These are phyloP conservation scores for Dovyalis caffra DNA, from an alignment of 345 rosid species.

Conservation along the genomic window DNA sequence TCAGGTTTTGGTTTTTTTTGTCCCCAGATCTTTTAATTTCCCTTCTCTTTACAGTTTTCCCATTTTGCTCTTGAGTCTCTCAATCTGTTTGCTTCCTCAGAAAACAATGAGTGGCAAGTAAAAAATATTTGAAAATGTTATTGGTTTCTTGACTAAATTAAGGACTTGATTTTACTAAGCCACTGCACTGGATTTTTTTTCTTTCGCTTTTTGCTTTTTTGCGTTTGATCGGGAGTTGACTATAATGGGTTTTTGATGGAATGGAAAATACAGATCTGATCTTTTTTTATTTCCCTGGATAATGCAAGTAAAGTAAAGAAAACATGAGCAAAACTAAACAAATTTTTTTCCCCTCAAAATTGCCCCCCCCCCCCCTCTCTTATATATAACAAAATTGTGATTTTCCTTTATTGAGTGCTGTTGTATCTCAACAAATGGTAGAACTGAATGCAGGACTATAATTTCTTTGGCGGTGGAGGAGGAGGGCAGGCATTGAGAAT, in stretches of 20 bases:
- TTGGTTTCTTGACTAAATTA: background rate
- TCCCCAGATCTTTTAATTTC: background rate
- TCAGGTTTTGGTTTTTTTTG: constrained; percentile 37
- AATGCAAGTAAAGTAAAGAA: background rate
- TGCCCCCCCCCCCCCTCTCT: background rate
- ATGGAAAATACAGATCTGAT: constrained; percentile 4
- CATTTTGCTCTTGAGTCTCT: background rate
- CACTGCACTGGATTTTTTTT: background rate
- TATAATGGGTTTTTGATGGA: background rate
- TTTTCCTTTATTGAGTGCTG: background rate
- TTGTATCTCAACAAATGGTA: background rate
- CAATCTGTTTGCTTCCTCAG: background rate
- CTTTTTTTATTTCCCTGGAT: constrained; percentile 13
- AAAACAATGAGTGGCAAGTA: background rate
- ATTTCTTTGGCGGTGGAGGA: constrained; percentile 55
- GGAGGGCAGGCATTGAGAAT: constrained; percentile 65
- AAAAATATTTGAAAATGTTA: background rate
- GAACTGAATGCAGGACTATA: constrained; percentile 62
- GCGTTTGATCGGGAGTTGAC: background rate
- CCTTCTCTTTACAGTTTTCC: background rate
- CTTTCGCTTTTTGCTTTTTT: background rate
- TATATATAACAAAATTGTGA: background rate
- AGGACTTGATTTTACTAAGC: background rate
- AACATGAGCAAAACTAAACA: background rate
- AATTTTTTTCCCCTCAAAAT: background rate